A percentile compares a stretch with the other conserved stretches of the same genome.
Evolutionary conservation across 768 basidiomycete genomes (phyloP).

Genomic region (Mycena sanguinolenta): DNA sequence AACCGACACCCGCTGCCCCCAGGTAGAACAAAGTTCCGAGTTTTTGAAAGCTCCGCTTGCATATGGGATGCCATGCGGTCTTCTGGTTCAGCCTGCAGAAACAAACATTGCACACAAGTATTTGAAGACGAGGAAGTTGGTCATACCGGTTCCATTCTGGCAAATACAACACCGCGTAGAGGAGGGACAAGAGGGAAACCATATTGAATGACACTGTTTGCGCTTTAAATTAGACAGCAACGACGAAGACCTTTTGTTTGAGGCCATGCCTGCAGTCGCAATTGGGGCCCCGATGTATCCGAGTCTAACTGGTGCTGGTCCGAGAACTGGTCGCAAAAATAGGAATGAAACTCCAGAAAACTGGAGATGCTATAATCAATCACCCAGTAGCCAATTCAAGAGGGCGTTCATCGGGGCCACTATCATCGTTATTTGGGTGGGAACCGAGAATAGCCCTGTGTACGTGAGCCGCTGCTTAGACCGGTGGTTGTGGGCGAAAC

Average conservation of each 20-base stretch:
- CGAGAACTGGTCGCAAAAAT: neutral
- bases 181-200: neutral
- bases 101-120: neutral
- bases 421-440: neutral
- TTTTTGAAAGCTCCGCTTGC: constrained; percentile 6
- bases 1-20: neutral
- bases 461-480: neutral
- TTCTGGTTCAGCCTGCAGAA: neutral
- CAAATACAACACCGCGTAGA: neutral
- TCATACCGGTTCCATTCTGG: constrained; percentile 8
- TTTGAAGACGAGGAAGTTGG: neutral
- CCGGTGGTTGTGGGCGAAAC: too few relatives aligned
- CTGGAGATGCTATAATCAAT: too few relatives aligned
- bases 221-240: too few relatives aligned
- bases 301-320: neutral
- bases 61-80: constrained; percentile 5
- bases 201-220: neutral
- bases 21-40: constrained; percentile 1
- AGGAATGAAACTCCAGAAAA: neutral
- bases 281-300: constrained; percentile 3
- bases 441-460: constrained; percentile 4
- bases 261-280: neutral
- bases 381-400: neutral
- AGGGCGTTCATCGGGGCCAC: neutral
- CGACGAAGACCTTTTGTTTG: too few relatives aligned